Evolutionary conservation across 179 eudicot species (phyloP).

Genomic region (Drosera spatulata): DNA sequence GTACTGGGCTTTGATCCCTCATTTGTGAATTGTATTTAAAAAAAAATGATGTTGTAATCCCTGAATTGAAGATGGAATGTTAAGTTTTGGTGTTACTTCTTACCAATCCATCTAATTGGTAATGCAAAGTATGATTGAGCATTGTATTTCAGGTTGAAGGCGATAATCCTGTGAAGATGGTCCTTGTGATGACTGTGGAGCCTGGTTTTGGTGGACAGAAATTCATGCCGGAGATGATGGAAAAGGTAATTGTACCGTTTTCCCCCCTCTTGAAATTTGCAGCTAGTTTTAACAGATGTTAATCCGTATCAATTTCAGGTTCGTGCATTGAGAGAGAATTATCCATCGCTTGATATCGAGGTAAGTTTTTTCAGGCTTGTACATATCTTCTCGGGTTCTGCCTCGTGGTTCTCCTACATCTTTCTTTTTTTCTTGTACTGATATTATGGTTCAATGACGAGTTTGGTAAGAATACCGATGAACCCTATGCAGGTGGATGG

Average conservation of each 20-base stretch:
- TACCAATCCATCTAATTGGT: too few species aligned
- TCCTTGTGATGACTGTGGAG: constrained; percentile 95
- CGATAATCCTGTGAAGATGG: constrained; percentile 81
- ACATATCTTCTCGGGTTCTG: background rate
- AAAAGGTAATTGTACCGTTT: constrained; percentile 46
- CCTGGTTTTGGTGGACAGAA: constrained; percentile 99
- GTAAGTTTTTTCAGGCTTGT: constrained; percentile 18
- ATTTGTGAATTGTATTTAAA: too few species aligned
- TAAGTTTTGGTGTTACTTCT: too few species aligned
- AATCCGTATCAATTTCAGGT: constrained; percentile 34
- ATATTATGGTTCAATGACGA: too few species aligned
- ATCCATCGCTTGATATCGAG: constrained; percentile 95
- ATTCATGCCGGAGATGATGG: constrained; percentile 96
- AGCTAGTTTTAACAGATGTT: too few species aligned
- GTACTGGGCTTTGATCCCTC: too few species aligned
- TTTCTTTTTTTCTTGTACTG: too few species aligned
- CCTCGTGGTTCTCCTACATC: too few species aligned
- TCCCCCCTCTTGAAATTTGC: background rate
- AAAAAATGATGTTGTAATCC: too few species aligned
- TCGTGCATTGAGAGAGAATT: constrained; percentile 62
- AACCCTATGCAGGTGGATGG: constrained; percentile 72
- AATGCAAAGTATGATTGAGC: too few species aligned
- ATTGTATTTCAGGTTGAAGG: constrained; percentile 45
- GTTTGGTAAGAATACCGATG: too few species aligned
- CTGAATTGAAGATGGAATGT: too few species aligned